Percentiles rank a stretch among this genome's conserved stretches.
These are phyloP conservation scores for Fragaria ananassa DNA, from an alignment of 306 rosid genomes.

Conservation along the genomic window DNA sequence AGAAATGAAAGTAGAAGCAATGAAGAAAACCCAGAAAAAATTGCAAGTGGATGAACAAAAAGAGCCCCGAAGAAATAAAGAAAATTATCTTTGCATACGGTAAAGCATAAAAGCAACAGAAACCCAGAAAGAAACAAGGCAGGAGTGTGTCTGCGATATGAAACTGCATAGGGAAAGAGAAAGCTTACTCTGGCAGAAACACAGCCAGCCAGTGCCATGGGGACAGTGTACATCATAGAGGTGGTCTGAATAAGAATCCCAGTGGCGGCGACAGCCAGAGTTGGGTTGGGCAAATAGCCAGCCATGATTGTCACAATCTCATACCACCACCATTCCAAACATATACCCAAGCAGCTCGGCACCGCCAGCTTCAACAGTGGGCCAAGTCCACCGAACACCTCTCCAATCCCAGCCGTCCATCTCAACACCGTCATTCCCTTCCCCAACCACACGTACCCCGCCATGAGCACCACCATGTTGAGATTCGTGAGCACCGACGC, in stretches of 20 bases:
- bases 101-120: neutral
- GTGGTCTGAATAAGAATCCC: constrained; percentile 96
- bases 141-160: neutral
- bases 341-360: constrained; percentile 87
- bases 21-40: neutral
- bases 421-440: constrained; percentile 32
- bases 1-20: neutral
- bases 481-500: constrained; percentile 83
- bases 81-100: neutral
- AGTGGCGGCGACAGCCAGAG: constrained; percentile 83
- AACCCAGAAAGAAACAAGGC: neutral
- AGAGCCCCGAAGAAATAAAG: neutral
- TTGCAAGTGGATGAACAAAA: neutral
- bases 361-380: constrained; percentile 63
- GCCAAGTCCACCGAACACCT: constrained; percentile 47
- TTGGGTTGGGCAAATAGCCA: constrained; percentile 76
- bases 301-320: constrained; percentile 87
- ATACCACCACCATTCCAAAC: constrained; percentile 99
- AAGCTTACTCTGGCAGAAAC: constrained; percentile 80
- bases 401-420: constrained; percentile 46
- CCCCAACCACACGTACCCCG: constrained; percentile 49
- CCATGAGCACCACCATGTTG: constrained; percentile 71
- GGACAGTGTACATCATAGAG: constrained; percentile 95
- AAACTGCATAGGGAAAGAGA: neutral
- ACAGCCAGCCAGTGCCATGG: constrained; percentile 96